A percentile compares a stretch with the other conserved stretches of the same genome.
Evolutionary conservation across 2,329 filamentous ascomycete genomes (phyloP).

Genomic region (Paecilomyces sp.): DNA sequence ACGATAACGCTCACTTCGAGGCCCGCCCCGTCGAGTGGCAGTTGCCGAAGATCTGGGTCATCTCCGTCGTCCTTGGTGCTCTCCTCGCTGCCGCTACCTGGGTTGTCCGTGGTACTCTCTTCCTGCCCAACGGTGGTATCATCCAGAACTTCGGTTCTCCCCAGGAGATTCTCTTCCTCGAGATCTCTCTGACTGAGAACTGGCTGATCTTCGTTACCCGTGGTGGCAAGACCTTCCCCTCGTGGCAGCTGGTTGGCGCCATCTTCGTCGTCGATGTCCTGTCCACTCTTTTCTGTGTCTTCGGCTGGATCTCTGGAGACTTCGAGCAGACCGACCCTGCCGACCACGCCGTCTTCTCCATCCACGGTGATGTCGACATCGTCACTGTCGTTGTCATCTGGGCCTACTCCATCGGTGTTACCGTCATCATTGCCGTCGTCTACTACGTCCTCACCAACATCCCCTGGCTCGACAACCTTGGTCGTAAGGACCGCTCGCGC

Average conservation of each 20-base stretch:
- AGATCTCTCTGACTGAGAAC: conserved; percentile 89
- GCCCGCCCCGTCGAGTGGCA: conserved; percentile 72
- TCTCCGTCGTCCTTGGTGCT: conserved; percentile 51
- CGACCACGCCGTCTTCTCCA: conserved; percentile 25
- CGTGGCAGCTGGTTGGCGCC: conserved; percentile 64
- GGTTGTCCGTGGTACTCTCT: conserved; percentile 65
- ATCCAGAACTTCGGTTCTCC: conserved; percentile 68
- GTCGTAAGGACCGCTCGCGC: conserved; percentile 44
- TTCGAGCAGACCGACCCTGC: conserved; percentile 21
- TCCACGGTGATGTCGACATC: conserved; percentile 51
- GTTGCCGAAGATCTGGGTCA: conserved; percentile 74
- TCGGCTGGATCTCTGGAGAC: conserved; percentile 63
- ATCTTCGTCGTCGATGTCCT: conserved; percentile 66
- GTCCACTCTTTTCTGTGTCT: conserved; percentile 66
- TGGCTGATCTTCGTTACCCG: conserved; percentile 97
- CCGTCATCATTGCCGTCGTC: conserved; percentile 46
- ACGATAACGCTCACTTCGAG: conserved; percentile 73
- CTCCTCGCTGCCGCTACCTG: conserved; percentile 65
- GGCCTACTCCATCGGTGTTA: conserved; percentile 47
- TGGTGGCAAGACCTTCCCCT: conserved; percentile 67
- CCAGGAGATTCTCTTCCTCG: conserved; percentile 77
- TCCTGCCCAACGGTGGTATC: conserved; percentile 62
- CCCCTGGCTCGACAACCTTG: conserved; percentile 43
- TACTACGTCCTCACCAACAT: conserved; percentile 44
- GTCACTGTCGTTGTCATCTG: conserved; percentile 48